Percentiles rank a stretch among this genome's conserved stretches.
These are phyloP conservation scores for Colletotrichum sp. DNA, from an alignment of 2,329 filamentous ascomycete genomes.

Conservation along the genomic window DNA sequence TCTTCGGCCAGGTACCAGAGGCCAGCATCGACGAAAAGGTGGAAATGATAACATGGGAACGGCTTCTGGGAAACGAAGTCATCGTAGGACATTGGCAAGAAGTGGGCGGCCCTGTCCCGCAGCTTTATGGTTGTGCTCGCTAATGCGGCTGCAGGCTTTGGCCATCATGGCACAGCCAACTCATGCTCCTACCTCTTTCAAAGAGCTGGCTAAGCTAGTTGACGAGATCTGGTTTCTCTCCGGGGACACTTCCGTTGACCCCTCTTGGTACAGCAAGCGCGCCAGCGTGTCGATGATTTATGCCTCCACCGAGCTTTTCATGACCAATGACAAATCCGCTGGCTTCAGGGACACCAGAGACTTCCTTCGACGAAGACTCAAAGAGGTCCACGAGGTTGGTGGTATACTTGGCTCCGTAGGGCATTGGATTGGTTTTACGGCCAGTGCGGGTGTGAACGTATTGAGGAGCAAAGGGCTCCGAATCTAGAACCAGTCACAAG, in stretches of 20 bases:
- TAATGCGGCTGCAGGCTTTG: constrained; percentile 67
- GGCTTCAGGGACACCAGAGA: constrained; percentile 78
- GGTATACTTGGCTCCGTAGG: constrained; percentile 67
- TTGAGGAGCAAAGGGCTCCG: constrained; percentile 86
- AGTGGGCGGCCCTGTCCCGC: constrained; percentile 49
- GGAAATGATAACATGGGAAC: constrained; percentile 74
- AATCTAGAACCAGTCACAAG: constrained; percentile 58
- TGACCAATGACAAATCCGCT: constrained; percentile 84
- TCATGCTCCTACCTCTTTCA: constrained; percentile 76
- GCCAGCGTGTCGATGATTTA: constrained; percentile 62
- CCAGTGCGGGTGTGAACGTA: constrained; percentile 78
- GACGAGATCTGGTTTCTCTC: constrained; percentile 93
- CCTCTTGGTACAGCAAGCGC: constrained; percentile 81
- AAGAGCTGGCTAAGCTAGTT: constrained; percentile 80
- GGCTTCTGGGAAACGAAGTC: constrained; percentile 75
- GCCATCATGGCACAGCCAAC: constrained; percentile 87
- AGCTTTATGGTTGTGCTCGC: background rate
- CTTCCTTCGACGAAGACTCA: constrained; percentile 78
- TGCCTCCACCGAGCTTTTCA: constrained; percentile 85
- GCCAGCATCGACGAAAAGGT: constrained; percentile 65
- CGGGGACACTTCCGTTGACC: constrained; percentile 81
- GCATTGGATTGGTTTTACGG: constrained; percentile 85
- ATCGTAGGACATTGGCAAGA: constrained; percentile 86
- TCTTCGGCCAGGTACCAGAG: constrained; percentile 39
- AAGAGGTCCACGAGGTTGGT: constrained; percentile 70